Percentiles rank a stretch among this genome's conserved stretches.
These are phyloP conservation scores for Bipolaris oryzae DNA, from an alignment of 2,329 filamentous ascomycete species.

Conservation along the genomic window DNA sequence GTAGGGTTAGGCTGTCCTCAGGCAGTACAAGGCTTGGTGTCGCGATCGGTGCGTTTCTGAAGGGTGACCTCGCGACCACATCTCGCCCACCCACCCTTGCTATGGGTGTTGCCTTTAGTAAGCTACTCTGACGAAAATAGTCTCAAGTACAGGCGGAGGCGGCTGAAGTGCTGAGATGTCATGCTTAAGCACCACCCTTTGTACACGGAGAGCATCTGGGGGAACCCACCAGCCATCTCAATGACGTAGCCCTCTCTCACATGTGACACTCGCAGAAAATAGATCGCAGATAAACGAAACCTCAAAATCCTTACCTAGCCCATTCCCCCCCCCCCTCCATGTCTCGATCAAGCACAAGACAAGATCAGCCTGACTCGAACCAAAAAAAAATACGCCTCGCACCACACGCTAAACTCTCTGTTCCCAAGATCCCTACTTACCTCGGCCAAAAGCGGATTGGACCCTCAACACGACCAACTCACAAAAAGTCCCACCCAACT, in stretches of 20 bases:
- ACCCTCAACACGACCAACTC: no score
- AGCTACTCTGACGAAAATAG: no score
- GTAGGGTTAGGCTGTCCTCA: not conserved
- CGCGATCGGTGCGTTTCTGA: not conserved
- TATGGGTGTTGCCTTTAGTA: no score
- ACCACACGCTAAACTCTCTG: not conserved
- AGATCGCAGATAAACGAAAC: not conserved
- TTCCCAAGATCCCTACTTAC: no score
- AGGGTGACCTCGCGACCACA: not conserved
- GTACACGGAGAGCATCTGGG: constrained; percentile 3
- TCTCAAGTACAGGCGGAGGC: not conserved
- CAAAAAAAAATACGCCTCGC: not conserved
- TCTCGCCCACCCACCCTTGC: not conserved
- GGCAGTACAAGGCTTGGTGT: not conserved
- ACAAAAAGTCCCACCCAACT: no score
- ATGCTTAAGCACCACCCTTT: not conserved
- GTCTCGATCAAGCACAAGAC: no score
- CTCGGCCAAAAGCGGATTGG: no score
- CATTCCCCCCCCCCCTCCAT: no score
- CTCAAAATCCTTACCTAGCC: no score
- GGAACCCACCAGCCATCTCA: not conserved
- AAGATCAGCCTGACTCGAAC: not conserved
- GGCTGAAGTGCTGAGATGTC: not conserved
- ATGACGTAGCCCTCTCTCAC: not conserved
- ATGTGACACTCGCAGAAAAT: not conserved